These are phyloP conservation scores for Tulasnella sp. DNA, from an alignment of 768 basidiomycete genomes.

Conservation along the genomic window DNA sequence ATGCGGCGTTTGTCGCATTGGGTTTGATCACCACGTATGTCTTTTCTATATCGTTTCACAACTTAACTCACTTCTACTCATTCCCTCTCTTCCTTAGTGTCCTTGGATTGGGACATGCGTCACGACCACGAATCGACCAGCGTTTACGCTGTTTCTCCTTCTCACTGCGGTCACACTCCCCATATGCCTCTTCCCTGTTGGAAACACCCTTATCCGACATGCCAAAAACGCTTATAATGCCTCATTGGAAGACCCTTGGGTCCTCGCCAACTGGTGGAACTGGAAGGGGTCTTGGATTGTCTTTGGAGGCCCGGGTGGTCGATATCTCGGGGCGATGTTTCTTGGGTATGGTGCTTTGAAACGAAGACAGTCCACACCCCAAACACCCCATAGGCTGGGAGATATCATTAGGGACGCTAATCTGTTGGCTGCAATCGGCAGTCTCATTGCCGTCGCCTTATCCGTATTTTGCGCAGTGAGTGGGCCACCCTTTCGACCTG, in stretches of 20 bases:
- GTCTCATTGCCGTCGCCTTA: neutral
- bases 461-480: neutral
- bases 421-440: neutral
- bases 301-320: neutral
- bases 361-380: neutral
- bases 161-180: neutral
- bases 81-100: neutral
- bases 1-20: conserved; percentile 9
- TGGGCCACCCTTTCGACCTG: neutral
- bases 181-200: neutral
- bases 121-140: conserved; percentile 13
- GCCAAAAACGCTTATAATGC: neutral
- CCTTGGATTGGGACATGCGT: conserved; percentile 24
- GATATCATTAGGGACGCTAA: neutral
- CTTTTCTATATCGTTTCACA: neutral
- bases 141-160: conserved; percentile 13
- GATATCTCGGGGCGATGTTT: neutral
- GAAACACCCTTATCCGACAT: neutral
- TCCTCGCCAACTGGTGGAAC: neutral
- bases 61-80: neutral
- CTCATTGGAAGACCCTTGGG: neutral
- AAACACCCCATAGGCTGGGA: neutral
- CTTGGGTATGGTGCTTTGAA: neutral
- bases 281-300: conserved; percentile 7
- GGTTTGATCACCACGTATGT: conserved; percentile 23